Evolutionary conservation across 208 protist genomes (phyloP), one percentile per base, ranked within the genome.

Genomic region (Wallacemonas sp.): DNA sequence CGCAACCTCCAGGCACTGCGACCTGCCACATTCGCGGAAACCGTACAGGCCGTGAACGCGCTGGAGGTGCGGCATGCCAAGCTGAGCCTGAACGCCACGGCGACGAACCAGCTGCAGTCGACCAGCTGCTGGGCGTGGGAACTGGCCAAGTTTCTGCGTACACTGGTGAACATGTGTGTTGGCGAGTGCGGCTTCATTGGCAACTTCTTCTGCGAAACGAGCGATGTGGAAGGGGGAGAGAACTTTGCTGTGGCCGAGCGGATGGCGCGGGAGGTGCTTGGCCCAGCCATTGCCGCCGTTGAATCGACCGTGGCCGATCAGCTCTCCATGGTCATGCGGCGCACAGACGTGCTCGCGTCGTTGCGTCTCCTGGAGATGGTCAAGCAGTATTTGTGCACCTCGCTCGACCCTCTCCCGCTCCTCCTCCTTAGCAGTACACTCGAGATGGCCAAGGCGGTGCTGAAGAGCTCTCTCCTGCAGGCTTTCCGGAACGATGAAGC

Each of bases 351-450:
- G 48, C 72, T 95, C 29, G 83, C 86, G 8, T 78, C 73, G 42
- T 73, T 92, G 60, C 83, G 89, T 0, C 67, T 88, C 26, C 21
- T 92, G 42, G 83, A 95, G 52, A 74, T 84, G 46, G 65, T 77
- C 3, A 92, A 92, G 79, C 77, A 80, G 66, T 78, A 88, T 57
- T 69, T 95, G 33, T 92, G 89, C 72, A 85, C 77, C 61, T 82
- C 77, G 12, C 71, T 79, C 4, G 80, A 92, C 66, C 89, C 89
- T 21, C 85, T 95, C 53, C 89, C 89, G 17, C 76, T 95, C 10
- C 48, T 95, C 33, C 64, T 95, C 32, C 76, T 95, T 24, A 92
- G 89, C 64, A 69, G 77, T 36, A 62, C 91, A 41, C 75, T 95
- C n/a, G 89, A 92, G 68, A 78, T 80, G 54, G 66, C 73, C 37